These are phyloP conservation scores for Aphanomyces euteiches DNA, from an alignment of 352 stramenopile genomes.

Conservation along the genomic window DNA sequence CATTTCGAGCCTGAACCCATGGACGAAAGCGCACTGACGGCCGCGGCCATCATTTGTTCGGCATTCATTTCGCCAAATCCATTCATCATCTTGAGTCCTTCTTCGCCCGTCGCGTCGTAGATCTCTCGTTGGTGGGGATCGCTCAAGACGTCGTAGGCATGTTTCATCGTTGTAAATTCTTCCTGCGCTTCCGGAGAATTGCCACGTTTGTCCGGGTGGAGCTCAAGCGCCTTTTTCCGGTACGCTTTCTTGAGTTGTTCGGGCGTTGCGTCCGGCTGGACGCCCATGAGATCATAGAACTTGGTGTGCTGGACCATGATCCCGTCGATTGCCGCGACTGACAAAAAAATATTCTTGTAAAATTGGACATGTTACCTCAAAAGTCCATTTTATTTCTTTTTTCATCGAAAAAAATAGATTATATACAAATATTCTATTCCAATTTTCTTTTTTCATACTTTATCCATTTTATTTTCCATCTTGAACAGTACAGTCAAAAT, in stretches of 20 bases:
- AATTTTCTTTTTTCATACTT: no score
- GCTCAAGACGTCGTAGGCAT: slow-evolving; percentile 91
- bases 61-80: slow-evolving; percentile 77
- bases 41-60: slow-evolving; percentile 32
- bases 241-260: slow-evolving; percentile 92
- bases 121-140: slow-evolving; percentile 81
- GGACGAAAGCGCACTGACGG: slow-evolving; percentile 70
- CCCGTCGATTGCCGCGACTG: neutral
- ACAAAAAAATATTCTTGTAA: slow-evolving; percentile 1
- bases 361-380: neutral
- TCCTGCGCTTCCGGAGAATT: slow-evolving; percentile 76
- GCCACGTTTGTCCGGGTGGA: slow-evolving; percentile 86
- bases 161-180: slow-evolving; percentile 89
- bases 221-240: slow-evolving; percentile 84
- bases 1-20: slow-evolving; percentile 60
- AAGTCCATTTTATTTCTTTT: no score
- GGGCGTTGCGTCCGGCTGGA: slow-evolving; percentile 59
- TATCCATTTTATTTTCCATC: no score
- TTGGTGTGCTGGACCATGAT: slow-evolving; percentile 20
- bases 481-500: no score
- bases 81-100: slow-evolving; percentile 83
- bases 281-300: slow-evolving; percentile 72
- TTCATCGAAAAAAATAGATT: no score
- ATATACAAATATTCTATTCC: no score
- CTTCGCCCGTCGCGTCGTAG: slow-evolving; percentile 77